Conservation (phyloP, 139 green algal genomes). For the Closterium sp. region DNA sequence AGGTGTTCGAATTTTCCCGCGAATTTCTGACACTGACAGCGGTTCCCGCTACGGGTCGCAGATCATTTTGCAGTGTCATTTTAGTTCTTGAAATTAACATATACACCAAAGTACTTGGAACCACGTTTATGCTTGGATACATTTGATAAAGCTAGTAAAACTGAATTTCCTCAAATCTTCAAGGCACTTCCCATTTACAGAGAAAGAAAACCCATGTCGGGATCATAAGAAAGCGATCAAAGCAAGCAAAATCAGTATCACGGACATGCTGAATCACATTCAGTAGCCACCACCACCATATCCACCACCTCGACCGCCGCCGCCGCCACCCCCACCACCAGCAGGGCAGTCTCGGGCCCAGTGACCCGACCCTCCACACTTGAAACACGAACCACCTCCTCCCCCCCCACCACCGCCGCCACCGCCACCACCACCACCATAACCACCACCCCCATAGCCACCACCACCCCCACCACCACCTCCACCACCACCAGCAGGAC, state of each 20-base stretch:
- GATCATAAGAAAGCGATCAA: background rate
- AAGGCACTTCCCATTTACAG: no score
- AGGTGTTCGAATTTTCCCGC: background rate
- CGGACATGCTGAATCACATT: background rate
- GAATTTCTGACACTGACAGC: background rate
- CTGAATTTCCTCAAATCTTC: no score
- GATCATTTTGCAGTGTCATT: no score
- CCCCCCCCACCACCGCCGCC: conserved; percentile 22
- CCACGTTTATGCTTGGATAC: no score
- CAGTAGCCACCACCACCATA: conserved; percentile 33
- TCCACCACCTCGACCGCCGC: conserved; percentile 15
- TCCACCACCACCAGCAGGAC: conserved; percentile 25
- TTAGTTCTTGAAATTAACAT: no score
- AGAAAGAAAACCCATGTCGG: no score
- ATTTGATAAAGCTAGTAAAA: no score
- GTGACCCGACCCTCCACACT: conserved; percentile 53
- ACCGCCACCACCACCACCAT: conserved; percentile 21
- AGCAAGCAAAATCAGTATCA: background rate
- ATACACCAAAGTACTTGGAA: no score
- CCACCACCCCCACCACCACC: conserved; percentile 35
- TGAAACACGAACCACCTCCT: conserved; percentile 42
- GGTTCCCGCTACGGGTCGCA: no score
- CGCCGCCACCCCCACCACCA: conserved; percentile 31
- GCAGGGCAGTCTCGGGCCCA: conserved; percentile 54
- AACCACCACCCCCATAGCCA: conserved; percentile 21